A percentile compares a stretch with the other conserved stretches of the same genome.
Conservation (phyloP, 768 basidiomycete genomes). For the Naematelia encephala region DNA sequence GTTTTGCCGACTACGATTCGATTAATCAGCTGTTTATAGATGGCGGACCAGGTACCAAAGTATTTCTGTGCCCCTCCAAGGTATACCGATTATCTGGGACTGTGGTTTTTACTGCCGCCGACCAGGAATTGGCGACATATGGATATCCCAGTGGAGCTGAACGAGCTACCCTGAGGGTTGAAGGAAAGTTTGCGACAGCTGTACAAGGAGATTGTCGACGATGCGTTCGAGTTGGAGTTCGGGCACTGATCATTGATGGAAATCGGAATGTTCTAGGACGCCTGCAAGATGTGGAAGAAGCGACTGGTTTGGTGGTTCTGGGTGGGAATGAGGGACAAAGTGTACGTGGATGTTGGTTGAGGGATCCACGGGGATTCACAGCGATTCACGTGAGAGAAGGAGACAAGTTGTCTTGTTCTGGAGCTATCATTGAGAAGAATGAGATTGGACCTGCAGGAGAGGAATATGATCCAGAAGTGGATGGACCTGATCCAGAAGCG, state of each 20-base stretch:
- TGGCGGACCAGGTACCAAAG: slow-evolving; percentile 51
- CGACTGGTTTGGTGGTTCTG: slow-evolving; percentile 38
- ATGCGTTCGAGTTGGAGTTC: slow-evolving; percentile 45
- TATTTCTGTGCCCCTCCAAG: slow-evolving; percentile 47
- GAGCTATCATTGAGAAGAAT: slow-evolving; percentile 48
- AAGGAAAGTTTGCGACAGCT: slow-evolving; percentile 42
- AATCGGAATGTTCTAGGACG: slow-evolving; percentile 47
- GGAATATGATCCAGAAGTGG: slow-evolving; percentile 47
- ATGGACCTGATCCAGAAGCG: slow-evolving; percentile 50
- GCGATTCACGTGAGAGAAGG: slow-evolving; percentile 51
- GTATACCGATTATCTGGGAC: slow-evolving; percentile 45
- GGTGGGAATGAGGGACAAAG: slow-evolving; percentile 51
- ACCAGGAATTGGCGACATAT: slow-evolving; percentile 52
- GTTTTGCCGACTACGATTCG: slow-evolving; percentile 43
- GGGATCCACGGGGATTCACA: slow-evolving; percentile 50
- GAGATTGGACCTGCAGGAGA: slow-evolving; percentile 52
- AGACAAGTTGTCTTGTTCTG: slow-evolving; percentile 45
- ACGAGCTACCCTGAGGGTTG: slow-evolving; percentile 48
- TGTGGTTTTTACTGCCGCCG: slow-evolving; percentile 51
- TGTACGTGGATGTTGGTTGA: slow-evolving; percentile 37
- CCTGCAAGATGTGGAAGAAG: slow-evolving; percentile 19
- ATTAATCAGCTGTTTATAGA: slow-evolving; percentile 50
- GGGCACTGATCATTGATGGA: slow-evolving; percentile 50
- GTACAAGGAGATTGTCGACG: slow-evolving; percentile 51
- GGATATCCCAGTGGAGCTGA: slow-evolving; percentile 52